Base-by-base conservation (phyloP, 768 basidiomycete species). In the Phaeotremella fagi region DNA sequence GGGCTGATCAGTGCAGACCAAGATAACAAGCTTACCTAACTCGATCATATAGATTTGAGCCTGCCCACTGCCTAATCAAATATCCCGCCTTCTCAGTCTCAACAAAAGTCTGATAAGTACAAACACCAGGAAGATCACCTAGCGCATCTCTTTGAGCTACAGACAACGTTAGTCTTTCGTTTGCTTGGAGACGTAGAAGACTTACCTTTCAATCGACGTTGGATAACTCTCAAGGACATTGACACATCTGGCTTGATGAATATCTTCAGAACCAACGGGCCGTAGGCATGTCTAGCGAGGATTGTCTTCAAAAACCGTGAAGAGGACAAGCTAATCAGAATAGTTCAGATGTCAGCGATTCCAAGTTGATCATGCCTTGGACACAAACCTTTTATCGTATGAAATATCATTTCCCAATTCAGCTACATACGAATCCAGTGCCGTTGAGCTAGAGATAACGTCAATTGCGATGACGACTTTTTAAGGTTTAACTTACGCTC, bases 61-160 rank as follows among this genome's bases (percentile, higher is more conserved):
- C 87, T 20, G 90, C 79, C 89, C 90, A 99, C 73, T 98, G 94
- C 20, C 94, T 80, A 49, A 98, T 83, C 26, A 97, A 82, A 75
- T 92, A 98, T 0, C 90, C 95, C 5, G 92, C 95, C 70, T 87
- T 88, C 63, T 97, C 95, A 0, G 91, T 95, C 76, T 98, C 95
- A 3, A 90, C 82, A 52, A 92, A 89, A 0, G 83, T 79, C 60
- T 92, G 89, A 70, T 91, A 92, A 55, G 83, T 84, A 74, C 91
- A 88, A 9, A 92, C 81, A 73, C 97, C 95, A 2, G 86, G 80
- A 31, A 95, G 83, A 71, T 92, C 91, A 2, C 78, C 74, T 31
- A 99, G 77, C 0, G 85, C 80, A 55, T 97, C 91, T 56, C 88
- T 80, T 69, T 97, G 90, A 52, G 83, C 92, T 95, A 71, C 11